Base-by-base conservation (phyloP, 1,284 basidiomycete species). In the Farysia itapuensis region DNA sequence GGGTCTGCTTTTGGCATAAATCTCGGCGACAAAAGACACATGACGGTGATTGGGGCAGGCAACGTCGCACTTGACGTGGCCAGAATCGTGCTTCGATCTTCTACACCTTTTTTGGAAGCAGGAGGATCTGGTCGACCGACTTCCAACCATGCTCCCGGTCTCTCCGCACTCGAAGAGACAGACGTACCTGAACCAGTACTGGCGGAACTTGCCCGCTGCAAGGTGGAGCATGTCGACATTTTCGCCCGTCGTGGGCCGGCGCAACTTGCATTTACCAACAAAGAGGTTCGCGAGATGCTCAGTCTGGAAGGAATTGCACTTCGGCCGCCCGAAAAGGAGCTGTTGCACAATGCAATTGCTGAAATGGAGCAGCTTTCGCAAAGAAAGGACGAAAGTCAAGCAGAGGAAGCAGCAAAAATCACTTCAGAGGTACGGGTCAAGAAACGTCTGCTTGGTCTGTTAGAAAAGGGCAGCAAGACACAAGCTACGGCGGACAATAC, bases 31-130 rank as follows among this genome's bases (percentile, higher is more conserved):
- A 51, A 59, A 16, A 53, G 50, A 14, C 86, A 91, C 58, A 85
- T 95, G 32, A 85, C 89, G 0, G 80, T 98, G 35, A 87, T 98
- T 35, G 94, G 95, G 0, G 90, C 94, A 54, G 94, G 95, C 13
- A 98, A 99, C 70, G 95, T 99, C 37, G 89, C 93, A 4, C 81
- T 99, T 18, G 95, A 99, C 67, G 82, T 95, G 14, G 91, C 92
- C 1, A 84, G 95, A 4, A 90, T 97, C 75, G 82, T 99, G 1
- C 84, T 99, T 38, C 79, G 79, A 35, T 65, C 61, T 6, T 53
- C 59, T 4, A 51, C 53, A 3, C 44, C 64, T 0, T 63, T 63
- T 21, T 36, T 67, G 4, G 47, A 51, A n/a, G 41, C 59, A 1
- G 30, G 23, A 24, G 15, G 13, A 15, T 8, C 30, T 1, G 28